phyloP scores from a whole-genome alignment of 495 filamentous ascomycete species.

The Neurospora sp. region DNA sequence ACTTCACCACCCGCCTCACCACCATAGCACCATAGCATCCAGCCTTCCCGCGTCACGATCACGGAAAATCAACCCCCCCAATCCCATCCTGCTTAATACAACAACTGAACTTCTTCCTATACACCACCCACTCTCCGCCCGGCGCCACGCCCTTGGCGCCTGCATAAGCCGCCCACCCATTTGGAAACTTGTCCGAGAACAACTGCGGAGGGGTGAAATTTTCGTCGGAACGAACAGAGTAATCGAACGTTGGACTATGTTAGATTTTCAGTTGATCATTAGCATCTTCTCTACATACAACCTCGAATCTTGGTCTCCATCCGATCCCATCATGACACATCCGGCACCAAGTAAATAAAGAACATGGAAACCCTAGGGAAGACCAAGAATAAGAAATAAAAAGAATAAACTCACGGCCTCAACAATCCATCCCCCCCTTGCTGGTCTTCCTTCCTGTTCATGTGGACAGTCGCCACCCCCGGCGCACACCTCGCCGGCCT shows the following conservation, averaged over 20 bases:
- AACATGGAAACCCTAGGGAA: background rate
- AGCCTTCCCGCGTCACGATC: background rate
- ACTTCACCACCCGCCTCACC: background rate
- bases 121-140: background rate
- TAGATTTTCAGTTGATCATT: background rate
- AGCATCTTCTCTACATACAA: background rate
- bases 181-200: background rate
- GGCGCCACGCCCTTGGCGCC: background rate
- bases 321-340: background rate
- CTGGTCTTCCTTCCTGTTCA: background rate
- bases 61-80: background rate
- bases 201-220: background rate
- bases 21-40: background rate
- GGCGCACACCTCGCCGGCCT: background rate
- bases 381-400: background rate
- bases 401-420: background rate
- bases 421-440: background rate
- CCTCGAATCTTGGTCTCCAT: background rate
- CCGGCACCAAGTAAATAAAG: background rate
- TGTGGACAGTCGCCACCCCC: background rate
- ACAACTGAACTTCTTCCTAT: background rate
- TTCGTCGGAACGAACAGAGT: background rate
- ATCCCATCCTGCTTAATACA: background rate
- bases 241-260: background rate
- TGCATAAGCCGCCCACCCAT: background rate